Evolutionary conservation across 192 early-diverging fungal species (phyloP), one percentile per base, ranked within the genome.

Genomic region (Borealophlyctis nickersoniae): DNA sequence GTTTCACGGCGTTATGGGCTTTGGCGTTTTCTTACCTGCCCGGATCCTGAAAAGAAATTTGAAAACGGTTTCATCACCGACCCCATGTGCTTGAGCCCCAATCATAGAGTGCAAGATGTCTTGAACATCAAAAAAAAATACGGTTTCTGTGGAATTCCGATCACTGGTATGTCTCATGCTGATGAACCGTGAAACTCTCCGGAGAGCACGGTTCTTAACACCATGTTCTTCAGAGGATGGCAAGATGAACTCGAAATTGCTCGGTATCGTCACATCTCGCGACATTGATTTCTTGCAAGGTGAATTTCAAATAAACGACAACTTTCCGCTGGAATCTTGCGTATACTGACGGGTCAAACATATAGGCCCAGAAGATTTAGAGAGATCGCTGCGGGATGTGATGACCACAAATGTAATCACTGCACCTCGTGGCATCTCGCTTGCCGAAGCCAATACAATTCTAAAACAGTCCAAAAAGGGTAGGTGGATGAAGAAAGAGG

Each of bases 21-120:
- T n/a, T n/a, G n/a, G n/a, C n/a, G n/a, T n/a, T n/a, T n/a, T n/a
- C 27, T 35, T n/a, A 32, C 13, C 34, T 3, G 23, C 9, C 32
- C 16, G 56, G n/a, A n/a, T n/a, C n/a, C n/a, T n/a, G n/a, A n/a
- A n/a, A n/a, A 80, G 81, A 93, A 88, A 74, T 98, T 92, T 67
- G 96, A 98, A 72, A 98, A 98, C 81, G 96, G 96, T 11, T 98
- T 98, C 73, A 98, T 98, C 74, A 87, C 89, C 36, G 93, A 98
- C 68, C 96, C 96, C 14, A 67, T 93, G 49, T 89, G 89, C 70
- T 76, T 98, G 62, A 85, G 85, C 60, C 91, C 93, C 30, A 74
- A 78, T 55, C 78, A 96, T 79, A 90, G 83, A 33, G 92, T 96
- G 36, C 76, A 82, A 50, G 91, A 96, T 71, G 90, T 98, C 35